Conservation (phyloP, 2,329 filamentous ascomycete species). For the Colletotrichum spaethianum region DNA sequence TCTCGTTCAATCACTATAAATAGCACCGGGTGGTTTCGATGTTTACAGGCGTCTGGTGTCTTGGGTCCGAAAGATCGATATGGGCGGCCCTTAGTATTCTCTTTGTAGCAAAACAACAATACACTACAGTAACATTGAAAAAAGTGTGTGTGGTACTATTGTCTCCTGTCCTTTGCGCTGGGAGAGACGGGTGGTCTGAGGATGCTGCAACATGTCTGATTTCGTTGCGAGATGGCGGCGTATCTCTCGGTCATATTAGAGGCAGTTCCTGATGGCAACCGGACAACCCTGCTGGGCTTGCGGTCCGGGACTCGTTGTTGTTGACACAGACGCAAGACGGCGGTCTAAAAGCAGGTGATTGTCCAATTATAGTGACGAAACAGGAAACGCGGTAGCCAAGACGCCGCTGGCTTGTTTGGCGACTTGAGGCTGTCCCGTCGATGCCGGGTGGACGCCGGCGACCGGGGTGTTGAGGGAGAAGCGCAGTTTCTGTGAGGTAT, state of each 20-base stretch:
- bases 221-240: conserved; percentile 1
- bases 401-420: conserved; percentile 7
- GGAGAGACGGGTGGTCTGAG: conserved; percentile 12
- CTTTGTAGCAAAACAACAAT: conserved; percentile 22
- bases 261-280: not conserved
- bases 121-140: not conserved
- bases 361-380: conserved; percentile 21
- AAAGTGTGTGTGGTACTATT: no score
- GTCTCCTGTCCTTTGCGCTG: not conserved
- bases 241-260: conserved; percentile 29
- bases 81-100: not conserved
- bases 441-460: not conserved
- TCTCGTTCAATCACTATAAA: conserved; percentile 2
- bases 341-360: not conserved
- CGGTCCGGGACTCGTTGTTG: not conserved
- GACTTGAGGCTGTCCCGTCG: conserved; percentile 6
- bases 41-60: conserved; percentile 34
- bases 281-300: not conserved
- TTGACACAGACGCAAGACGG: not conserved
- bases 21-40: conserved; percentile 12
- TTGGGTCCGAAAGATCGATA: not conserved
- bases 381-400: conserved; percentile 19
- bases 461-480: conserved; percentile 16
- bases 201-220: not conserved
- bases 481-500: conserved; percentile 19